A percentile compares a stretch with the other conserved stretches of the same genome.
phyloP scores from a whole-genome alignment of 495 filamentous ascomycete genomes.

The Penicillium roqueforti region DNA sequence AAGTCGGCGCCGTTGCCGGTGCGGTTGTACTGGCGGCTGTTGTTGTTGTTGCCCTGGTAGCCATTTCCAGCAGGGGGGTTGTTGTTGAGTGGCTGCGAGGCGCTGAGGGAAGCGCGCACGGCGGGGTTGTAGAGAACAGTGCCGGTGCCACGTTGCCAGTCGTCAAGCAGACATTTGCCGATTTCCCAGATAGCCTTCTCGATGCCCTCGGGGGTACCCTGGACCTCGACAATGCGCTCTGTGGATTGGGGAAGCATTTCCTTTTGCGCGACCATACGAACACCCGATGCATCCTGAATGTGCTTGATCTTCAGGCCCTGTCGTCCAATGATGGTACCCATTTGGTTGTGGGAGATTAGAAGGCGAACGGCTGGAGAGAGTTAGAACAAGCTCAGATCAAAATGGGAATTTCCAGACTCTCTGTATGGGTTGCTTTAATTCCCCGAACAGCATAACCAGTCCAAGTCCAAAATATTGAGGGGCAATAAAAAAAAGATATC shows the following conservation, averaged over 20 bases:
- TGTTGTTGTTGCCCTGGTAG: slow-evolving; percentile 49
- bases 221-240: slow-evolving; percentile 96
- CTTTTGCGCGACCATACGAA: slow-evolving; percentile 98
- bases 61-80: slow-evolving; percentile 34
- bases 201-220: slow-evolving; percentile 88
- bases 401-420: neutral
- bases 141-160: slow-evolving; percentile 93
- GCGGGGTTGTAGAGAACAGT: slow-evolving; percentile 96
- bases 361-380: slow-evolving; percentile 77
- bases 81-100: slow-evolving; percentile 36
- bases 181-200: slow-evolving; percentile 98
- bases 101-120: slow-evolving; percentile 69
- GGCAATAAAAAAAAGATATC: neutral
- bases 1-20: slow-evolving; percentile 98
- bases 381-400: slow-evolving; percentile 22
- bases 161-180: slow-evolving; percentile 95
- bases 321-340: slow-evolving; percentile 98
- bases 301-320: slow-evolving; percentile 98
- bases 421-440: neutral
- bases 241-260: slow-evolving; percentile 99
- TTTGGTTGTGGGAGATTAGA: slow-evolving; percentile 98
- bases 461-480: neutral
- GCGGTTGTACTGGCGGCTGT: slow-evolving; percentile 73
- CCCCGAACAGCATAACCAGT: neutral
- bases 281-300: slow-evolving; percentile 94